phyloP scores from a whole-genome alignment of 176 grass and related monocot species.

The maize (Zea mays) region DNA sequence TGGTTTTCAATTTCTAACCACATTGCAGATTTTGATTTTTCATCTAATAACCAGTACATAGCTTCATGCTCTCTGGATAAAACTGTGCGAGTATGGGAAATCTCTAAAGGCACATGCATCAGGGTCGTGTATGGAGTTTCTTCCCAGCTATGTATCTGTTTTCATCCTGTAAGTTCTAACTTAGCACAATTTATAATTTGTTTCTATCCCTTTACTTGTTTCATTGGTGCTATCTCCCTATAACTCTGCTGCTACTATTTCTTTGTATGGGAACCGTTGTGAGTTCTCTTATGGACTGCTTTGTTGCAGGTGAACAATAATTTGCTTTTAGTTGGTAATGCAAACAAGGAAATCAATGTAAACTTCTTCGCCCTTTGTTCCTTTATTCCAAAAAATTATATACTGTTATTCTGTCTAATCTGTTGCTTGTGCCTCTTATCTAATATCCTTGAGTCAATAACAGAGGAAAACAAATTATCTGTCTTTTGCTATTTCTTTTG shows the following conservation, averaged over 20 bases:
- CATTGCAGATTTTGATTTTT: constrained; percentile 99
- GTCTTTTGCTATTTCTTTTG: constrained; percentile 10
- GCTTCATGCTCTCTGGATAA: constrained; percentile 99
- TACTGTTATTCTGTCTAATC: constrained; percentile 9
- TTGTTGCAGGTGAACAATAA: constrained; percentile 96
- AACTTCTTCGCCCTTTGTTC: constrained; percentile 28
- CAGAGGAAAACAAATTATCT: constrained; percentile 20
- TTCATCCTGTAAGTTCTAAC: constrained; percentile 74
- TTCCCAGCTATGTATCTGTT: constrained; percentile 91
- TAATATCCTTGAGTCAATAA: constrained; percentile 11
- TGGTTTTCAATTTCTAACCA: constrained; percentile 58
- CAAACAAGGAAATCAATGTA: constrained; percentile 95
- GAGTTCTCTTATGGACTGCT: constrained; percentile 9
- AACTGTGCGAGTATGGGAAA: constrained; percentile 91
- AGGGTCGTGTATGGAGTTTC: constrained; percentile 96
- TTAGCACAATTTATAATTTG: constrained; percentile 12
- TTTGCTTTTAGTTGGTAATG: constrained; percentile 85
- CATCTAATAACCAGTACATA: constrained; percentile 99
- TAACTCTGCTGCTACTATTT: constrained; percentile 26
- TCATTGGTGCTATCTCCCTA: not conserved
- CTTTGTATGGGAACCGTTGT: constrained; percentile 2
- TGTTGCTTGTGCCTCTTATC: not conserved
- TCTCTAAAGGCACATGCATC: constrained; percentile 87
- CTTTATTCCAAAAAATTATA: constrained; percentile 1
- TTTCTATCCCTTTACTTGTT: not conserved